Evolutionary conservation across 441 rosid genomes (phyloP), one percentile per base, ranked within the genome.

Genomic region (Brassica balearica): DNA sequence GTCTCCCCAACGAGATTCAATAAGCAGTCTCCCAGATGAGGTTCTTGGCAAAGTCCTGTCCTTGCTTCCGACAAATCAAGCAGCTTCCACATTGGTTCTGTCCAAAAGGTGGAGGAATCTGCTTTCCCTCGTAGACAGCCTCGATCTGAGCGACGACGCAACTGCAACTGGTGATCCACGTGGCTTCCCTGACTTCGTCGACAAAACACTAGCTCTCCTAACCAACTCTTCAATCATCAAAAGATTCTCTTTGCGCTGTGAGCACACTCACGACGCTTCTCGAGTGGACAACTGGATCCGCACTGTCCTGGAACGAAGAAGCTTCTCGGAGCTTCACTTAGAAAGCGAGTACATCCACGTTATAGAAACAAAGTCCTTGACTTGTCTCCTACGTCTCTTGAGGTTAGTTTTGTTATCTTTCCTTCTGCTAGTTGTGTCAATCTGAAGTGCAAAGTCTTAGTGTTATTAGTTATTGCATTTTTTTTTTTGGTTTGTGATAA

Each of bases 41-140:
- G 32, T 66, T 19, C 70, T 66, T 6, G 53, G 70, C 17, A 66
- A 66, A 66, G n/a, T 66, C 70, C 9, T 41, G 15, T 41, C 51
- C 3, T 20, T 66, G 14, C 9, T 66, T 41, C 56, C 55, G 55
- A 66, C 70, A 66, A 38, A 41, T 0, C 70, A 10, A 19, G 56
- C 55, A 9, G 55, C 56, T 41, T 38, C 55, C 53, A 41, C 70
- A 5, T 41, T 29, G 53, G 4, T 38, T 11, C 56, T 66, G 55
- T 66, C 70, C 32, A 66, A 66, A 11, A 66, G 56, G 17, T 66
- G 70, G 70, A 66, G 51, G 27, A 65, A 65, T 9, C 23, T 65
- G 25, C 51, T 29, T 14, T 1, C 4, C 1, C 69, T 65, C 4
- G 51, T 65, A 17, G 51, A 65, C n/a, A 65, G 1, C 51, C 69